phyloP scores from a whole-genome alignment of 129 eudicot species.

The Smallanthus sonchifolius region DNA sequence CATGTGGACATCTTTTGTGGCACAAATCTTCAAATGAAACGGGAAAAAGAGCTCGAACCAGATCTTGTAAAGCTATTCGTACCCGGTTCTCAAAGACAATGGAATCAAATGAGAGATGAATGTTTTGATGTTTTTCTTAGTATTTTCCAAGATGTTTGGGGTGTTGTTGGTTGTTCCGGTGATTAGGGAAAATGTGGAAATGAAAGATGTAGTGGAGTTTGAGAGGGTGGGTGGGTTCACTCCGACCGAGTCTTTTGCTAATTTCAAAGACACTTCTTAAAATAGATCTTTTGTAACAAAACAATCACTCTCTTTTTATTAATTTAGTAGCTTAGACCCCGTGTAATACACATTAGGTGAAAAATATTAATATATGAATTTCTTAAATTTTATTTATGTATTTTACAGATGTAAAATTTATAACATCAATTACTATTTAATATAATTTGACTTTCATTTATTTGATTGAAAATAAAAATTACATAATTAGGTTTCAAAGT shows the following conservation, averaged over 20 bases:
- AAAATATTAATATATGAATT: no score
- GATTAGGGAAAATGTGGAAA: constrained; percentile 13
- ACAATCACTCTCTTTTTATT: no score
- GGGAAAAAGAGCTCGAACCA: not conserved
- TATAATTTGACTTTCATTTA: no score
- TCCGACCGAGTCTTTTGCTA: constrained; percentile 31
- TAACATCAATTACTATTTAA: no score
- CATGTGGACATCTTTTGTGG: constrained; percentile 5
- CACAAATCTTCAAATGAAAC: not conserved
- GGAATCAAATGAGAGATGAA: not conserved
- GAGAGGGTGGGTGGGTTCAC: constrained; percentile 23
- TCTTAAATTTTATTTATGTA: no score
- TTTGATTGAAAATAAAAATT: no score
- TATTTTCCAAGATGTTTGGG: constrained; percentile 16
- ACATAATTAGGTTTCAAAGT: no score
- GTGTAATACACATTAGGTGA: no score
- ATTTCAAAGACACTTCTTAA: constrained; percentile 8
- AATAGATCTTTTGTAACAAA: not conserved
- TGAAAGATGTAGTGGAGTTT: constrained; percentile 21
- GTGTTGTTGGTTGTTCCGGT: constrained; percentile 22
- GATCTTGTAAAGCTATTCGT: not conserved
- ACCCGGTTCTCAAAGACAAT: not conserved
- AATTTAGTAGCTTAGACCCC: no score
- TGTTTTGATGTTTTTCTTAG: constrained; percentile 3
- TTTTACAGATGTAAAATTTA: no score